Base-by-base conservation (phyloP, 345 rosid genomes). In the Lumnitzera racemosa region DNA sequence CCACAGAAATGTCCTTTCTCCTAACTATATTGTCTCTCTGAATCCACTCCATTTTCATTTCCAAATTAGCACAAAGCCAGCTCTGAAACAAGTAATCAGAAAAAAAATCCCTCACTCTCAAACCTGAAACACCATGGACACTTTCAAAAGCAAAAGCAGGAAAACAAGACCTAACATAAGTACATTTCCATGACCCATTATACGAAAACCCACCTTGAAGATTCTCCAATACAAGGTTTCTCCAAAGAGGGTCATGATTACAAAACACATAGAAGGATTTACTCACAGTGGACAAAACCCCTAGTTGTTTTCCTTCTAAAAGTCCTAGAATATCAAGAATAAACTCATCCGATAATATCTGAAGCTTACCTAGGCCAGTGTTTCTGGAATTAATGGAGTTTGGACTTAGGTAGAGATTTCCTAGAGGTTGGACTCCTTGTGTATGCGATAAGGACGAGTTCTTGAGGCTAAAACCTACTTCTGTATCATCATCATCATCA, bases 41-140 rank as follows among this genome's bases (percentile, higher is more conserved):
- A 29, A 94, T 88, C 99, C 99, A 94, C 65, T 88, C 91, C 2
- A 79, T 80, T 74, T 84, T 94, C 97, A 94, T 90, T 70, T 87
- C 99, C 57, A 94, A 87, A 77, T 84, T 94, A 50, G 99, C 97
- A 78, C 97, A 94, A 27, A 94, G 68, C 99, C 99, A 94, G 57
- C 95, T 90, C 79, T 90, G 99, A 56, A 94, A 90, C 63, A 90
- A 68, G 75, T 90, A 84, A 71, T 94, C 97, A 13, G 97, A 94
- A 55, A 80, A 94, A 63, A 94, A 90, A 54, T 94, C 90, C 64
- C 83, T 74, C 50, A 94, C 81, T 70, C 62, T 78, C 72, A 86
- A 61, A 53, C 70, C 72, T 1, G 74, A 74, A 23, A 46, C 63
- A 16, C 24, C 27, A n/a, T 8, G 43, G 43, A 27, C 11, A 46